phyloP scores from a whole-genome alignment of 2,329 filamentous ascomycete genomes.

The Fusarium poae region DNA sequence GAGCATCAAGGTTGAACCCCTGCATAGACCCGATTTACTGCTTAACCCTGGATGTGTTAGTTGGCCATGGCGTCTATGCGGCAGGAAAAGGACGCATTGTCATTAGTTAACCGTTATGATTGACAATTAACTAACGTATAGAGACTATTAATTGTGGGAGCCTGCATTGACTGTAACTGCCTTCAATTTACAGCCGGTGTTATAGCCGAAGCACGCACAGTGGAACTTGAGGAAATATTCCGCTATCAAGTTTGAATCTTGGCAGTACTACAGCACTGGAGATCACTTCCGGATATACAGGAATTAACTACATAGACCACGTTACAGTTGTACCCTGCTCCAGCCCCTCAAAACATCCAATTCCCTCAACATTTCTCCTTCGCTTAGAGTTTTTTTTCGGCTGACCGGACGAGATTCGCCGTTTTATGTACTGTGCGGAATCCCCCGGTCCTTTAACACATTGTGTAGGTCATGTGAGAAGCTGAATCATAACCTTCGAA shows the following conservation, averaged over 20 bases:
- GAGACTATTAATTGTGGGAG: neutral
- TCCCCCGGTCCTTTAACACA: neutral
- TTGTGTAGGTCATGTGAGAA: neutral
- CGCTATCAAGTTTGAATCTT: neutral
- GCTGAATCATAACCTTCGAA: neutral
- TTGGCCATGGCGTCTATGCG: neutral
- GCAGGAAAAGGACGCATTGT: too few relatives aligned
- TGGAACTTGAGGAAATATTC: conserved; percentile 2
- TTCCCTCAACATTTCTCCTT: neutral
- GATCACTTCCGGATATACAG: neutral
- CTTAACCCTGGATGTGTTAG: neutral
- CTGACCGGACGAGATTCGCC: neutral
- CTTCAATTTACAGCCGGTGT: neutral
- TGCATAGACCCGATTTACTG: neutral
- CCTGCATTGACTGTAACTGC: neutral
- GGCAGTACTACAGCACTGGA: neutral
- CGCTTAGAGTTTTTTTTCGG: neutral
- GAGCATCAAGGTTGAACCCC: neutral
- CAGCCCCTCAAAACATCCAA: neutral
- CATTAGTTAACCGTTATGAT: neutral
- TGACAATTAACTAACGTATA: neutral
- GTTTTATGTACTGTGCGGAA: neutral
- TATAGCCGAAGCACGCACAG: neutral
- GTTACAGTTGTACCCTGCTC: neutral
- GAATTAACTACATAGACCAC: neutral